Base-by-base conservation (phyloP, 768 basidiomycete genomes). In the Dacryopinax spathularia region DNA sequence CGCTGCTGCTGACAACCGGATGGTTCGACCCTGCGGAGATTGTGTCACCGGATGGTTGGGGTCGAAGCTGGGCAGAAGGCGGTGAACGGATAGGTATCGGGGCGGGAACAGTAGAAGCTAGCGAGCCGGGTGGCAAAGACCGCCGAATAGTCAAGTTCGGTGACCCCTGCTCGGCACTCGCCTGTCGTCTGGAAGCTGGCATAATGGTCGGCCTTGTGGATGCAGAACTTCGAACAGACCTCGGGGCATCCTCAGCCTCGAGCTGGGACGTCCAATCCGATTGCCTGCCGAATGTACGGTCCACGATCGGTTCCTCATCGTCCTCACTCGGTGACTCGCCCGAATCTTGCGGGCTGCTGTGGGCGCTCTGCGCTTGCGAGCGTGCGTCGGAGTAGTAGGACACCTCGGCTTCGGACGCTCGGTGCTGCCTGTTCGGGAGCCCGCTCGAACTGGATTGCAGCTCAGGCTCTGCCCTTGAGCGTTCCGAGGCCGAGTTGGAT, bases 211-310 rank as follows among this genome's bases (percentile, higher is more conserved):
- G 48, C 29, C 48, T 22, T 56, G 48, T 56, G 12, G 48, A 56
- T 13, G 25, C 48, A 20, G 48, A 15, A 18, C 48, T 56, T 56
- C 48, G 12, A 9, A 31, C 48, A 56, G 48, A 56, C 48, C 25
- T 25, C 10, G 48, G 48, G 48, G 48, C 29, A 25, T 56, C 48
- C 29, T 56, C 48, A 56, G 48, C 48, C 31, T 56, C 48, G 18
- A 56, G 48, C 48, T 56, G 48, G 29, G 48, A 56, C 48, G 48
- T 56, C 48, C 48, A 56, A 56, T 56, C 48, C 48, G 48, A 56
- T 18, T 56, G 48, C 29, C 48, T 56, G 48, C 48, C 48, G 31
- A 56, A 56, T 3, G 48, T 56, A 13, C 48, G 48, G 48, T 56
- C 48, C 48, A 56, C 48, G 7, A 56, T 56, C 48, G 48, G 48